Percentiles rank a stretch among this genome's conserved stretches.
These are phyloP conservation scores for Pseudogymnoascus sp. DNA, from an alignment of 2,329 filamentous ascomycete genomes.

Conservation along the genomic window DNA sequence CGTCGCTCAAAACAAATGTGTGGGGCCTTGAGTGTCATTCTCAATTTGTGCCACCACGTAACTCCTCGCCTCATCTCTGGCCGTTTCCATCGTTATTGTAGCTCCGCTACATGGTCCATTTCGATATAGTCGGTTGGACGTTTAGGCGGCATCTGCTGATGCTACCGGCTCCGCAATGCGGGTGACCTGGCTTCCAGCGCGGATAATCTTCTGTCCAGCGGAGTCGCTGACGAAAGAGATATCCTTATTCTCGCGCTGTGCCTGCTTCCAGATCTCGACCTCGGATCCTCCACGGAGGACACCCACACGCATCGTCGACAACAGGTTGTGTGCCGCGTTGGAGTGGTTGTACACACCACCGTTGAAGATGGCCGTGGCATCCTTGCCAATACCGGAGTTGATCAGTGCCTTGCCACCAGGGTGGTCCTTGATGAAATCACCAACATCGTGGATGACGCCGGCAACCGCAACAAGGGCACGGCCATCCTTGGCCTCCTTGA, in stretches of 20 bases:
- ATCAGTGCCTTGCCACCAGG: constrained; percentile 88
- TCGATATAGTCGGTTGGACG: not conserved
- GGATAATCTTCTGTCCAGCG: constrained; percentile 72
- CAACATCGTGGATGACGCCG: constrained; percentile 79
- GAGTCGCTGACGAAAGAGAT: constrained; percentile 73
- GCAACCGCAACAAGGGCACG: constrained; percentile 71
- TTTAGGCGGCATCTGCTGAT: constrained; percentile 74
- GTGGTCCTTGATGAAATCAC: constrained; percentile 79
- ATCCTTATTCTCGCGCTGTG: constrained; percentile 78
- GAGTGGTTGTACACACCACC: constrained; percentile 85
- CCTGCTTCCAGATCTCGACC: constrained; percentile 88
- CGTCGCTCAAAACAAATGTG: not conserved
- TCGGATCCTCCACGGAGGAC: constrained; percentile 81
- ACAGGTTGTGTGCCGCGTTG: constrained; percentile 81
- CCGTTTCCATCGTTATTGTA: not conserved
- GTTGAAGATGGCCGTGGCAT: constrained; percentile 86
- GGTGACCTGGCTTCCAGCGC: constrained; percentile 79
- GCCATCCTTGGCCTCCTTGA: constrained; percentile 68
- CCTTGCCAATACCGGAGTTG: constrained; percentile 73
- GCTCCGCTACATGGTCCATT: not conserved
- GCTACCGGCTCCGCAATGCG: constrained; percentile 72
- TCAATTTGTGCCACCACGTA: not conserved
- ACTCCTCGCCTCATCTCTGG: constrained; percentile 1
- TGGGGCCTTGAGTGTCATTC: not conserved
- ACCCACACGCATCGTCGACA: constrained; percentile 81